A percentile compares a stretch with the other conserved stretches of the same genome.
Conservation (phyloP, 495 filamentous ascomycete species). For the Rostrohypoxylon terebratum region DNA sequence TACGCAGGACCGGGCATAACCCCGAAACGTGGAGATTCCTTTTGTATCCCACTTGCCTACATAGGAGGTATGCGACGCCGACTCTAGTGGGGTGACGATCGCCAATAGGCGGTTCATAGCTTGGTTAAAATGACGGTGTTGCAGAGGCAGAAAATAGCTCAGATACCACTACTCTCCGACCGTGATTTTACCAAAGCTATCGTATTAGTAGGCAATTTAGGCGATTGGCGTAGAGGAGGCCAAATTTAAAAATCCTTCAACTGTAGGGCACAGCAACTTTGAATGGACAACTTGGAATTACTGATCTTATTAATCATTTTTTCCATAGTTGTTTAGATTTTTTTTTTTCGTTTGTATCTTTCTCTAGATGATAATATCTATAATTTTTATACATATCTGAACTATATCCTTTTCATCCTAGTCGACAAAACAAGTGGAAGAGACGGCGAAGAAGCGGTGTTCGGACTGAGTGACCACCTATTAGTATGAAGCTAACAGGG, state of each 20-base stretch:
- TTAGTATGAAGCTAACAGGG: slow-evolving; percentile 27
- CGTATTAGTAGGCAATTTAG: slow-evolving; percentile 15
- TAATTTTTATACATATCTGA: background rate
- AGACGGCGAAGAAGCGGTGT: slow-evolving; percentile 23
- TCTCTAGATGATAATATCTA: background rate
- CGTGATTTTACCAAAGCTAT: slow-evolving; percentile 16
- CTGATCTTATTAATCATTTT: background rate
- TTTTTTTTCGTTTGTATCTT: background rate
- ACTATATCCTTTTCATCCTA: background rate
- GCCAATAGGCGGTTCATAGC: slow-evolving; percentile 13
- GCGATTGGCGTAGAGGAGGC: slow-evolving; percentile 25
- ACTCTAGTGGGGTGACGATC: slow-evolving; percentile 34
- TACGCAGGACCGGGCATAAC: slow-evolving; percentile 2
- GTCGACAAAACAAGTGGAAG: background rate
- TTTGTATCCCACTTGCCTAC: background rate
- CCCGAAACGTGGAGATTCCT: slow-evolving; percentile 18
- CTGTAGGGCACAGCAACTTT: background rate
- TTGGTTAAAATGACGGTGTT: slow-evolving; percentile 25
- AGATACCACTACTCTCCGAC: background rate
- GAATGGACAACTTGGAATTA: background rate
- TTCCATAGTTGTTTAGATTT: background rate
- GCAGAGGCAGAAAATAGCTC: background rate
- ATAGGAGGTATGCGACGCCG: slow-evolving; percentile 5
- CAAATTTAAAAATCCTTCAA: slow-evolving; percentile 36
- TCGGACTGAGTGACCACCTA: slow-evolving; percentile 7